Conservation (phyloP, 768 basidiomycete species). For the Hydnomerulius pinastri region DNA sequence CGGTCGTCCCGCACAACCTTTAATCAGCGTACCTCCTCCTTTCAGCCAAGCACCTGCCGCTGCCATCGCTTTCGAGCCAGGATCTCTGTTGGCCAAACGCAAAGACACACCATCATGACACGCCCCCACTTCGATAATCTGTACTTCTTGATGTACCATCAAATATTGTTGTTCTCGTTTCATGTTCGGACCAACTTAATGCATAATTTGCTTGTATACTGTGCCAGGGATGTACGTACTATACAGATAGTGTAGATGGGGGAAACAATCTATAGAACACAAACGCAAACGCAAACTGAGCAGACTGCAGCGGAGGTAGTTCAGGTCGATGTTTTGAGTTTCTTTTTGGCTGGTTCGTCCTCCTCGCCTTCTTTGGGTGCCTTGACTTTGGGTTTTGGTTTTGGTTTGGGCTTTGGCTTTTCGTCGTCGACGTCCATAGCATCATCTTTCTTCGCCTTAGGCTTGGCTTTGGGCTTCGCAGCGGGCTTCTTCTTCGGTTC, state of each 20-base stretch:
- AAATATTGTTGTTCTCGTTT: not conserved
- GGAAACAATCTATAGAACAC: conserved; percentile 1
- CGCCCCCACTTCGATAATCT: conserved; percentile 3
- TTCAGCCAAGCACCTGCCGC: conserved; percentile 29
- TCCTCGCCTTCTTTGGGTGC: conserved; percentile 37
- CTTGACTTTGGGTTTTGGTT: conserved; percentile 43
- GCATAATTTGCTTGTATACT: conserved; percentile 13
- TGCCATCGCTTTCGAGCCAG: conserved; percentile 66
- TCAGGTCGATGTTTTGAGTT: conserved; percentile 58
- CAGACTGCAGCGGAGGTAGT: not conserved
- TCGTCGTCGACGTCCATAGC: conserved; percentile 51
- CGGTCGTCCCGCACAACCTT: conserved; percentile 45
- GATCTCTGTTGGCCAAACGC: conserved; percentile 67
- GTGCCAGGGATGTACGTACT: conserved; percentile 16
- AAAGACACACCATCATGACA: conserved; percentile 25
- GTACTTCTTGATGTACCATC: not conserved
- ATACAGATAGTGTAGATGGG: conserved; percentile 21
- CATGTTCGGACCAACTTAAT: conserved; percentile 12
- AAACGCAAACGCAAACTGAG: not conserved
- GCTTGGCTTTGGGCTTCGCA: conserved; percentile 43
- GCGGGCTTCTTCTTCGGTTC: conserved; percentile 53
- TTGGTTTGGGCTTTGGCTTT: conserved; percentile 42
- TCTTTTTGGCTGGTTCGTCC: conserved; percentile 73
- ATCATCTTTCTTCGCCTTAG: conserved; percentile 40
- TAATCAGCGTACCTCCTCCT: conserved; percentile 49